Evolutionary conservation across 1,139 yeast genomes (phyloP), one percentile per base, ranked within the genome.

Genomic region (Zygotorulaspora mrakii): DNA sequence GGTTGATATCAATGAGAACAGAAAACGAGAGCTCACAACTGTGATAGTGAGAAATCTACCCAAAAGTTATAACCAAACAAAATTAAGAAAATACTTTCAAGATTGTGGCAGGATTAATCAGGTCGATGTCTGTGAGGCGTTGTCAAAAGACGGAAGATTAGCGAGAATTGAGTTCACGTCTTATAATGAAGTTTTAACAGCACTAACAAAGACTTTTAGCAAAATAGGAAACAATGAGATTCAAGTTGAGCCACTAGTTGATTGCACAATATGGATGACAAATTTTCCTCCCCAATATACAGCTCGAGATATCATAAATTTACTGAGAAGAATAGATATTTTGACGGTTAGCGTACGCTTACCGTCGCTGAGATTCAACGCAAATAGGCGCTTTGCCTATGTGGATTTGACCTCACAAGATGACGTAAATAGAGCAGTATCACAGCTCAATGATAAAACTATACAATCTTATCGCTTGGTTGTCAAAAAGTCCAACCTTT

Each of bases 381-480:
- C 74, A 3, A 71, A 71, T 14, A 69, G 95, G 42, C 61, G 95
- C 25, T 87, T 87, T 56, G 85, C 94, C 46, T 87, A 86, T 53
- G 69, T 84, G 10, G 95, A 86, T 53, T 79, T 65, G 49, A 51
- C 66, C 0, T 59, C 67, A 10, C 45, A 73, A 0, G 66, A 66
- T 6, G 66, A 65, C 22, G 88, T 94, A 0, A 43, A 53, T 0
- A 40, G 49, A 0, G 87, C 88, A 0, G 68, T 75, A 1, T 44
- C 49, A 0, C 41, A 47, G 1, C 64, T 77, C n/a, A 59, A 82
- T 51, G 76, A 71, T 0, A 62, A 56, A 23, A 55, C 46, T 1
- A 34, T 65, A 3, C 62, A 57, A 3, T 59, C 54, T 2, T 57
- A 50, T 42, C 55, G 59, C n/a, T 53, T 83, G 28, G 69, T 73